Conservation (phyloP, 257 asterid genomes). For the Cinchona pubescens region DNA sequence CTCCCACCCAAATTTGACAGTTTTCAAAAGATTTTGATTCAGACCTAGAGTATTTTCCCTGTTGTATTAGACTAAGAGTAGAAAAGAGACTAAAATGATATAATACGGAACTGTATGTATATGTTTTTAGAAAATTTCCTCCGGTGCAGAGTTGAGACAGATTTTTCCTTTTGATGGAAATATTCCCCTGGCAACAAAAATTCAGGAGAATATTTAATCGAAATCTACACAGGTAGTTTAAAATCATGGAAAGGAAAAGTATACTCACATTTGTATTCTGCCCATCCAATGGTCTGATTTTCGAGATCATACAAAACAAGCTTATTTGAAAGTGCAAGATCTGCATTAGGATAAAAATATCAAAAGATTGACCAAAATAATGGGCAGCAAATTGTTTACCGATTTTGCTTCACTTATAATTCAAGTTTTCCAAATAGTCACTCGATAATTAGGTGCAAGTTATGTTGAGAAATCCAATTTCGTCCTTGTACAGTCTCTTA, state of each 20-base stretch:
- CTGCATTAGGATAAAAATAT: slow-evolving; percentile 37
- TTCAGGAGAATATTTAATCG: not conserved
- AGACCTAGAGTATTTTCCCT: no score
- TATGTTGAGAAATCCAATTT: not conserved
- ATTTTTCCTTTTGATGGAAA: not conserved
- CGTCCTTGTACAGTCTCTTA: not conserved
- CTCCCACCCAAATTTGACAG: not conserved
- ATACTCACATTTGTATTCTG: slow-evolving; percentile 69
- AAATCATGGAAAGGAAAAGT: slow-evolving; percentile 13
- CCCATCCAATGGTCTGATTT: slow-evolving; percentile 79
- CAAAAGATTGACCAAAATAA: slow-evolving; percentile 1
- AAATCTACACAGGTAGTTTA: not conserved
- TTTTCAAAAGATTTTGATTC: no score
- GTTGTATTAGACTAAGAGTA: no score
- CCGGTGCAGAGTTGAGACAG: not conserved
- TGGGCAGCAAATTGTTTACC: not conserved
- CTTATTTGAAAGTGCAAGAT: slow-evolving; percentile 73
- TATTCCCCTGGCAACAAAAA: not conserved
- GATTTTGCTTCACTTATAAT: not conserved
- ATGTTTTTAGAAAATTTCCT: no score
- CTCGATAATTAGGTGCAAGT: not conserved
- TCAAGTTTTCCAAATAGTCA: not conserved
- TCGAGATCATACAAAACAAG: slow-evolving; percentile 79
- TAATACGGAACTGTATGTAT: no score
- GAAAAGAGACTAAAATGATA: no score